Percentiles rank a stretch among this genome's conserved stretches.
phyloP scores from a whole-genome alignment of 805 yeast species.

The Wickerhamomyces bisporus region DNA sequence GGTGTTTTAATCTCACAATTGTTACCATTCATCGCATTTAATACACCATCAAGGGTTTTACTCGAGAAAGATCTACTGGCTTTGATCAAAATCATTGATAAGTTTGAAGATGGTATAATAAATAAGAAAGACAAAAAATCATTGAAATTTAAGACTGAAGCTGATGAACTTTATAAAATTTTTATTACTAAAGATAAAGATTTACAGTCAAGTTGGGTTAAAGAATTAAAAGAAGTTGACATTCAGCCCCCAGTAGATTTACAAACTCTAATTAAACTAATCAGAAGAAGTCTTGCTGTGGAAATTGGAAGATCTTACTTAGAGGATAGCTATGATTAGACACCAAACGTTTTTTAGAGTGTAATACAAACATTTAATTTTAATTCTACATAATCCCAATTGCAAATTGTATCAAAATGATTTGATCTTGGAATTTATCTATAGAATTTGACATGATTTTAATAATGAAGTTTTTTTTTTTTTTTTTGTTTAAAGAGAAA shows the following conservation, averaged over 20 bases:
- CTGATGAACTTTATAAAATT: slow-evolving; percentile 19
- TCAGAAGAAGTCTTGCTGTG: slow-evolving; percentile 21
- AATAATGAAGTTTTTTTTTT: background rate
- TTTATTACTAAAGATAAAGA: slow-evolving; percentile 7
- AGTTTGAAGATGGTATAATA: slow-evolving; percentile 13
- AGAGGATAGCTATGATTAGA: slow-evolving; percentile 11
- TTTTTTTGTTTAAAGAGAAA: too few relatives aligned
- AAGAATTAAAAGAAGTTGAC: slow-evolving; percentile 12
- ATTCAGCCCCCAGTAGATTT: slow-evolving; percentile 17
- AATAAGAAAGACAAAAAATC: slow-evolving; percentile 9
- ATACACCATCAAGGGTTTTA: slow-evolving; percentile 17
- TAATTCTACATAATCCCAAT: too few relatives aligned
- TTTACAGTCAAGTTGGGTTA: slow-evolving; percentile 17
- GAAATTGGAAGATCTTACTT: slow-evolving; percentile 22
- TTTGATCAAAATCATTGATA: slow-evolving; percentile 17
- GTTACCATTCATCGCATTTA: slow-evolving; percentile 34
- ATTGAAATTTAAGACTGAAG: slow-evolving; percentile 7
- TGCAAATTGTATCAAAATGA: too few relatives aligned
- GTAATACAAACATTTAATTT: too few relatives aligned
- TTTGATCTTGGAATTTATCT: background rate
- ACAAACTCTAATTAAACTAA: slow-evolving; percentile 8
- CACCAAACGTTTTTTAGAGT: too few relatives aligned
- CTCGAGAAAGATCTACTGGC: slow-evolving; percentile 16
- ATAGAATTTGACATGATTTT: background rate
- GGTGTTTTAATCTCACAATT: slow-evolving; percentile 47